These are phyloP conservation scores for Tothia fuscella DNA, from an alignment of 2,329 filamentous ascomycete genomes.

Conservation along the genomic window DNA sequence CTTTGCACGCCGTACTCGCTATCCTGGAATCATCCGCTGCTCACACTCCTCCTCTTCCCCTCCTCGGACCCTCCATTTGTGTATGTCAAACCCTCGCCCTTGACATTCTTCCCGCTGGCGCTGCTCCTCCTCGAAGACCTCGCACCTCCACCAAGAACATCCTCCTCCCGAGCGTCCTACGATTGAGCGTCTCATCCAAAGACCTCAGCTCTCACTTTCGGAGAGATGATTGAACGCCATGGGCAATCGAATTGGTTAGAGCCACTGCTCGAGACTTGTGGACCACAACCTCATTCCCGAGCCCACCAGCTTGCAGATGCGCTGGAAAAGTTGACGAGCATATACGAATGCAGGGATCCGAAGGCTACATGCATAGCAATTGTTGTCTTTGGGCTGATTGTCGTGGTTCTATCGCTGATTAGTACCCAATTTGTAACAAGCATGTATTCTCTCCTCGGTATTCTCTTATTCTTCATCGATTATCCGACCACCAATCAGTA, in stretches of 20 bases:
- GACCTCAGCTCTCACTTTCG: too few species aligned
- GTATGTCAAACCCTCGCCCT: too few species aligned
- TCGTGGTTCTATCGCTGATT: too few species aligned
- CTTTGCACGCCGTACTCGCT: slow-evolving; percentile 47
- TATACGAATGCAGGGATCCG: background rate
- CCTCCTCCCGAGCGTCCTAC: too few species aligned
- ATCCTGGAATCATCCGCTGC: too few species aligned
- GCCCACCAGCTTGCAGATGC: slow-evolving; percentile 1
- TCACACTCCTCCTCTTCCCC: too few species aligned
- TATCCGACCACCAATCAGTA: background rate
- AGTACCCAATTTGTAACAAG: background rate
- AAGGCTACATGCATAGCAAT: background rate
- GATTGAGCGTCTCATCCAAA: too few species aligned
- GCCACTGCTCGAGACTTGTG: slow-evolving; percentile 2
- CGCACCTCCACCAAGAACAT: too few species aligned
- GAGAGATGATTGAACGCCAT: slow-evolving; percentile 5
- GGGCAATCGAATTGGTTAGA: slow-evolving; percentile 5
- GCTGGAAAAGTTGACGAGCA: slow-evolving; percentile 6
- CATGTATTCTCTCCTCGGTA: background rate
- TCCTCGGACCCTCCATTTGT: too few species aligned
- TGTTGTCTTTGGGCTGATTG: background rate
- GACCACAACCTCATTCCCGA: background rate
- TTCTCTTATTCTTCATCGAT: slow-evolving; percentile 5
- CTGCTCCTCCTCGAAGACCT: too few species aligned
- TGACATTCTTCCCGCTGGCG: too few species aligned